phyloP scores from a whole-genome alignment of 768 basidiomycete species.

The Suillus ampliporus region DNA sequence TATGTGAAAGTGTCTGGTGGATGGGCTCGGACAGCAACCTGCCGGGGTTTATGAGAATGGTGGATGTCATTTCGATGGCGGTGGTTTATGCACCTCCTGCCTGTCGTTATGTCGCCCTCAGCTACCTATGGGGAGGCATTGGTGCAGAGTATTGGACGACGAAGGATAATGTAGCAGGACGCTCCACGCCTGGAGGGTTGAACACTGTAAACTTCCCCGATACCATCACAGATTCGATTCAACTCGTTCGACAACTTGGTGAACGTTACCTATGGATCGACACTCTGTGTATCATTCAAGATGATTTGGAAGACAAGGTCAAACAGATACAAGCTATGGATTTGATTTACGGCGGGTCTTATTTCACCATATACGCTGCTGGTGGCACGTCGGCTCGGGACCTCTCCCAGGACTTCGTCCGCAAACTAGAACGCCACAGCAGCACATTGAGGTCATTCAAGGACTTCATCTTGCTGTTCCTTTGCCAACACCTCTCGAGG shows the following conservation, averaged over 20 bases:
- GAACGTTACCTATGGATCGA: constrained; percentile 32
- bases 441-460: constrained; percentile 23
- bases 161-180: background rate
- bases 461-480: constrained; percentile 26
- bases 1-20: constrained; percentile 15
- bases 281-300: constrained; percentile 29
- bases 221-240: constrained; percentile 28
- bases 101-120: constrained; percentile 13
- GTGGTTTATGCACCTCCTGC: constrained; percentile 1
- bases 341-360: constrained; percentile 20
- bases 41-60: constrained; percentile 6
- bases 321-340: constrained; percentile 25
- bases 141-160: constrained; percentile 9
- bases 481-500: constrained; percentile 19
- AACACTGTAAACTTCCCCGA: constrained; percentile 11
- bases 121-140: constrained; percentile 10
- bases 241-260: constrained; percentile 18
- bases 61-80: constrained; percentile 7
- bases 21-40: background rate
- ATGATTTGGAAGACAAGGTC: constrained; percentile 23
- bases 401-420: constrained; percentile 18
- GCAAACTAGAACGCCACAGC: constrained; percentile 17
- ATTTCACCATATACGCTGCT: constrained; percentile 22
- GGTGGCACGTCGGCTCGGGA: constrained; percentile 15
- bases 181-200: constrained; percentile 7